phyloP scores from a whole-genome alignment of 2,329 filamentous ascomycete genomes.

The Sporothrix protearum region DNA sequence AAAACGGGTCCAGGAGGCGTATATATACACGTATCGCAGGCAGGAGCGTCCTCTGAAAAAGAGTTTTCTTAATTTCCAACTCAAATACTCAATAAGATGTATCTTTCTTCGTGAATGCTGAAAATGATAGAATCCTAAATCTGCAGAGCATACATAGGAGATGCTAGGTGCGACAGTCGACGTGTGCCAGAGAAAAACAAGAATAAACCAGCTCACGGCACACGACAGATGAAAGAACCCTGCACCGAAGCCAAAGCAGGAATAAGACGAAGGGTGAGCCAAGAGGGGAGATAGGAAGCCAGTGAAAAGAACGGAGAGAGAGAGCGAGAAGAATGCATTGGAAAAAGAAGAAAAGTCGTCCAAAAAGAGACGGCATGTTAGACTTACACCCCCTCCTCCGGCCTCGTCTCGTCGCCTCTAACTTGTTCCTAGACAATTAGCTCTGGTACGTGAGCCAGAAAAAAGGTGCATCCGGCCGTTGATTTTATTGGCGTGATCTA shows the following conservation, averaged over 20 bases:
- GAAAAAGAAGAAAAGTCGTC: not conserved
- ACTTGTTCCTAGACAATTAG: not conserved
- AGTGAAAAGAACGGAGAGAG: not conserved
- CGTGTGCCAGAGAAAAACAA: not conserved
- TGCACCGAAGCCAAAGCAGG: not conserved
- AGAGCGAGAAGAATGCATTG: not conserved
- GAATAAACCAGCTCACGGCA: not conserved
- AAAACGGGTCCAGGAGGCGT: constrained; percentile 4
- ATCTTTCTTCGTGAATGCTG: not conserved
- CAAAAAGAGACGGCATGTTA: not conserved
- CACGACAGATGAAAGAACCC: not conserved
- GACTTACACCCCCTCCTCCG: constrained; percentile 1
- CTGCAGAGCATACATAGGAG: not conserved
- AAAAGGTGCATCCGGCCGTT: not conserved
- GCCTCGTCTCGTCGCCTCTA: not conserved
- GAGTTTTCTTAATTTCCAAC: not conserved
- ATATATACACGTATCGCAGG: not conserved
- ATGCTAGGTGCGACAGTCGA: not conserved
- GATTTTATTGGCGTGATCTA: not conserved
- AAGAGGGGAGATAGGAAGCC: not conserved
- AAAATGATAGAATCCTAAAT: not conserved
- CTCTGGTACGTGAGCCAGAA: not conserved
- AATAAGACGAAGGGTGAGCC: not conserved
- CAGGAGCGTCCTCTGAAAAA: not conserved
- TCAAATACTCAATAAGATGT: too few species aligned